A percentile compares a stretch with the other conserved stretches of the same genome.
Evolutionary conservation across 345 rosid genomes (phyloP).

Genomic region (Camelina neglecta): DNA sequence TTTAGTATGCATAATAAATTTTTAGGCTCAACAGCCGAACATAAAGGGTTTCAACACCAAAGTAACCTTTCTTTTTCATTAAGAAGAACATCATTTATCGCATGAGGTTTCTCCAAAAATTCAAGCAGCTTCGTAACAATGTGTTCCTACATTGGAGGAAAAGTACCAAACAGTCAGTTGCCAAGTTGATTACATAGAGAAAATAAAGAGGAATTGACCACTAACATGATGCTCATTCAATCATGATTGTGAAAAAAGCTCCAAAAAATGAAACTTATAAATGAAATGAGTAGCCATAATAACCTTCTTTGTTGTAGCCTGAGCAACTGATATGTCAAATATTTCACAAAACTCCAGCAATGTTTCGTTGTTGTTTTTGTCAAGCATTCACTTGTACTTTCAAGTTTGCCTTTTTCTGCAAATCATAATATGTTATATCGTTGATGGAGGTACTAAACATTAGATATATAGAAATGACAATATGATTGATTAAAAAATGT

Average conservation of each 20-base stretch:
- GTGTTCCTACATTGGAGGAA: slow-evolving; percentile 69
- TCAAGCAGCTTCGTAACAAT: slow-evolving; percentile 66
- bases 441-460: too few relatives aligned
- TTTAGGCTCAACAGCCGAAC: not conserved
- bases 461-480: too few relatives aligned
- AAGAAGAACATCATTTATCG: slow-evolving; percentile 63
- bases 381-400: slow-evolving; percentile 83
- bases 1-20: not conserved
- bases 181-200: slow-evolving; percentile 11
- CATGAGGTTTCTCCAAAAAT: slow-evolving; percentile 83
- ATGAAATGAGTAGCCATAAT: slow-evolving; percentile 5
- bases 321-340: slow-evolving; percentile 71
- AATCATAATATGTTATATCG: too few relatives aligned
- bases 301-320: slow-evolving; percentile 79
- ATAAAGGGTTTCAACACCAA: not conserved
- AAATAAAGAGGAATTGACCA: slow-evolving; percentile 5
- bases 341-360: slow-evolving; percentile 82
- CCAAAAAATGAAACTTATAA: not conserved
- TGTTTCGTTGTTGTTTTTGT: slow-evolving; percentile 85
- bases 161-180: slow-evolving; percentile 27
- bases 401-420: slow-evolving; percentile 76
- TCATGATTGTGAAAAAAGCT: not conserved
- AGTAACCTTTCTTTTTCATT: slow-evolving; percentile 76
- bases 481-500: too few relatives aligned
- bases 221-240: not conserved